phyloP scores from a whole-genome alignment of 2,329 filamentous ascomycete genomes.

The Ascochyta koolunga region DNA sequence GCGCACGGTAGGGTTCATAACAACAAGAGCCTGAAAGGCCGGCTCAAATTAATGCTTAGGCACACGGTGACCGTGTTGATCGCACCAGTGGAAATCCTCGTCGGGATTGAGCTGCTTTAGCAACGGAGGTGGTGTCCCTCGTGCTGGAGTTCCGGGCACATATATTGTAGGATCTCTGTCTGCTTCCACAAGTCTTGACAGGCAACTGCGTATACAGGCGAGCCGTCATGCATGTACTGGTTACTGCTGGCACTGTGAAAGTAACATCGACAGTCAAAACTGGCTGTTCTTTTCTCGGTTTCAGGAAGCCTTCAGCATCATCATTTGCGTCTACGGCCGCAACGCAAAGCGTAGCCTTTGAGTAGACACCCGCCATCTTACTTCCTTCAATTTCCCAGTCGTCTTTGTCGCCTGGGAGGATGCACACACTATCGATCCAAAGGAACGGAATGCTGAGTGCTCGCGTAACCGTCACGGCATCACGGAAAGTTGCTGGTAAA shows the following conservation, averaged over 20 bases:
- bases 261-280: neutral
- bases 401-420: slow-evolving; percentile 1
- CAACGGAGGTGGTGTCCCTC: neutral
- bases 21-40: slow-evolving; percentile 13
- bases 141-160: slow-evolving; percentile 2
- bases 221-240: neutral
- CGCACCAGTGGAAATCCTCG: neutral
- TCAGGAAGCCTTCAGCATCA: slow-evolving; percentile 2
- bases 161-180: slow-evolving; percentile 1
- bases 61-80: slow-evolving; percentile 1
- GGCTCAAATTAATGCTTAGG: slow-evolving; percentile 11
- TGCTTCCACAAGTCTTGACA: slow-evolving; percentile 3
- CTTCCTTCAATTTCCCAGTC: slow-evolving; percentile 6
- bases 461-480: slow-evolving; percentile 23
- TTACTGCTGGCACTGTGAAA: neutral
- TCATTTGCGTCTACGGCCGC: slow-evolving; percentile 4
- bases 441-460: slow-evolving; percentile 20
- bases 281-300: neutral
- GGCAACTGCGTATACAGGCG: neutral
- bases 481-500: slow-evolving; percentile 24
- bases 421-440: slow-evolving; percentile 23
- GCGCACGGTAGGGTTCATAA: slow-evolving; percentile 1
- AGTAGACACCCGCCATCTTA: slow-evolving; percentile 9
- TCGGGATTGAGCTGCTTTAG: slow-evolving; percentile 2
- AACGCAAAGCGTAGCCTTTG: slow-evolving; percentile 1